Percentiles rank a stretch among this genome's conserved stretches.
phyloP scores from a whole-genome alignment of 2,329 filamentous ascomycete species.

The Dothistroma pini region DNA sequence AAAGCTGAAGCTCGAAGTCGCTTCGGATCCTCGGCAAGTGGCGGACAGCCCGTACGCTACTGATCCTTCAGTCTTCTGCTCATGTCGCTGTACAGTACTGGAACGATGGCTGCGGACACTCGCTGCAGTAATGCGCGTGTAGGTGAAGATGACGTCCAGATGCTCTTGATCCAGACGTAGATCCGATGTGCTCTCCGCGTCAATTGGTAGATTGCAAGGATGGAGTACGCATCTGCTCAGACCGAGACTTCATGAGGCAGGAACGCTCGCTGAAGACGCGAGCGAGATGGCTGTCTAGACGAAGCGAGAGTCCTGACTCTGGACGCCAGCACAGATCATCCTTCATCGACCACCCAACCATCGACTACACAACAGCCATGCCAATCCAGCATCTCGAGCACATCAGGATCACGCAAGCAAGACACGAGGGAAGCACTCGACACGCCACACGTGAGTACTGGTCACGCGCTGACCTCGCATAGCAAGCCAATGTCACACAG shows the following conservation, averaged over 20 bases:
- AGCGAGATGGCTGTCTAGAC: not conserved
- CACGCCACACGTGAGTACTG: too few relatives aligned
- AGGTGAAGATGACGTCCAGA: too few relatives aligned
- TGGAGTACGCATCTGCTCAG: not conserved
- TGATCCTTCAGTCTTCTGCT: not conserved
- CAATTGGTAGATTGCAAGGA: not conserved
- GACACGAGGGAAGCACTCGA: too few relatives aligned
- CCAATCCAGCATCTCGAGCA: not conserved
- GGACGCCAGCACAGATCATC: not conserved
- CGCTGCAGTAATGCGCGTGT: too few relatives aligned
- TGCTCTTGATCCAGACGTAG: not conserved
- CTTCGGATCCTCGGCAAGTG: not conserved
- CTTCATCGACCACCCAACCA: not conserved
- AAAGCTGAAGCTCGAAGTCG: constrained; percentile 2
- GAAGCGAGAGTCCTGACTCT: not conserved
- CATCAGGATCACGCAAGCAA: too few relatives aligned
- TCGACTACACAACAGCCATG: not conserved
- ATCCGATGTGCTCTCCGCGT: not conserved
- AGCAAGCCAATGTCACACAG: too few relatives aligned
- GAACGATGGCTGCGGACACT: not conserved
- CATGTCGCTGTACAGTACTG: not conserved
- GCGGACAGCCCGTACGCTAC: not conserved
- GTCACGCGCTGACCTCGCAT: too few relatives aligned
- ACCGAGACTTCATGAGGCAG: not conserved
- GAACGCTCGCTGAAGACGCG: not conserved